These are phyloP conservation scores for Posidonia oceanica DNA, from an alignment of 116 monocot genomes.

Conservation along the genomic window DNA sequence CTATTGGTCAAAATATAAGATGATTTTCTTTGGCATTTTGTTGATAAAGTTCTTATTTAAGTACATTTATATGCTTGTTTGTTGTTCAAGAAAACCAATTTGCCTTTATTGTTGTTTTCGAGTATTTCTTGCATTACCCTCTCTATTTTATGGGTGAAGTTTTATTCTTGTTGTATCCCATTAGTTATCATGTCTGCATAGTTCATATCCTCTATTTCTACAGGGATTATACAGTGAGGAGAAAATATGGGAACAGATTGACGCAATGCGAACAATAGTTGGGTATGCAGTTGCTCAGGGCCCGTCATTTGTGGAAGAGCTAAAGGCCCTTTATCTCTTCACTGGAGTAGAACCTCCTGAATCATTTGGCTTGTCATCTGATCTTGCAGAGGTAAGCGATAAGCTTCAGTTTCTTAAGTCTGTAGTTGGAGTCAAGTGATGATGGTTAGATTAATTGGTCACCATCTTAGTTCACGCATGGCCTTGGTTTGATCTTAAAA, in stretches of 20 bases:
- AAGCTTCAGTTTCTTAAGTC: conserved; percentile 42
- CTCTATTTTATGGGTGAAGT: neutral
- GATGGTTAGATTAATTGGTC: neutral
- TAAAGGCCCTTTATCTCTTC: conserved; percentile 32
- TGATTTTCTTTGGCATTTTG: too few relatives aligned
- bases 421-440: conserved; percentile 36
- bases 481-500: neutral
- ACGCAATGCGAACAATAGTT: conserved; percentile 26
- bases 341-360: conserved; percentile 40
- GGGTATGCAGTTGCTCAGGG: conserved; percentile 19
- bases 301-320: conserved; percentile 20
- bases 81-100: too few relatives aligned
- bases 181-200: neutral
- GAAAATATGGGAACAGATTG: conserved; percentile 35
- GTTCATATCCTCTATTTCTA: neutral
- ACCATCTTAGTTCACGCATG: neutral
- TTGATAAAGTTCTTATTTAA: too few relatives aligned
- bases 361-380: conserved; percentile 6
- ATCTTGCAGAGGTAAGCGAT: conserved; percentile 23
- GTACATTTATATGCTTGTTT: too few relatives aligned
- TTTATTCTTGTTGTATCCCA: neutral
- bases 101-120: too few relatives aligned
- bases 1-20: too few relatives aligned
- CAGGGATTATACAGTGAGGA: conserved; percentile 20
- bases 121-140: too few relatives aligned